Conservation (phyloP, 1,139 yeast species). For the Suhomyces chickasaworum region DNA sequence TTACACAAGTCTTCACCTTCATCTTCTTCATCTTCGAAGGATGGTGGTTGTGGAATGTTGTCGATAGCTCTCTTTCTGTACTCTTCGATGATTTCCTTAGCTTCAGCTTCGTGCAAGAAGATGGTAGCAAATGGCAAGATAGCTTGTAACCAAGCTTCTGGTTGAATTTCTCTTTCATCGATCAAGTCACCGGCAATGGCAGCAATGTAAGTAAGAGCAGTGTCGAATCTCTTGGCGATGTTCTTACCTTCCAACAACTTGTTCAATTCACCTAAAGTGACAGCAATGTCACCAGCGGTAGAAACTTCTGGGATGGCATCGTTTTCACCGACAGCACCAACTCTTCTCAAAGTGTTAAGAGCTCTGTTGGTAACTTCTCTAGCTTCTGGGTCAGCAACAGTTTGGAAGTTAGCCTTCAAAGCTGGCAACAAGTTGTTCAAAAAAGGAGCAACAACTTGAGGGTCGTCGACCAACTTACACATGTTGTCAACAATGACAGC, state of each 20-base stretch:
- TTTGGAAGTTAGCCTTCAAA: slow-evolving; percentile 87
- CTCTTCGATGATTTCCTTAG: slow-evolving; percentile 88
- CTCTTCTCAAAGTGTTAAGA: slow-evolving; percentile 95
- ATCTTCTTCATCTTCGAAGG: slow-evolving; percentile 98
- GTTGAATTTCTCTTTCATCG: slow-evolving; percentile 96
- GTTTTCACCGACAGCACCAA: slow-evolving; percentile 91
- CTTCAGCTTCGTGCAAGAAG: slow-evolving; percentile 90
- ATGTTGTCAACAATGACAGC: slow-evolving; percentile 99
- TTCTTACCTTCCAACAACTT: slow-evolving; percentile 70
- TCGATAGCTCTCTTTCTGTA: slow-evolving; percentile 96
- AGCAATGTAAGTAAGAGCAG: slow-evolving; percentile 80
- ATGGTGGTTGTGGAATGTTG: slow-evolving; percentile 95
- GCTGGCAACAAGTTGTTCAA: slow-evolving; percentile 94
- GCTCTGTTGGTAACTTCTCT: slow-evolving; percentile 98
- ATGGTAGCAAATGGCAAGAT: slow-evolving; percentile 93
- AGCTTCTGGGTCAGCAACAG: slow-evolving; percentile 99
- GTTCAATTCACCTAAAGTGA: slow-evolving; percentile 81
- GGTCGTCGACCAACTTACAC: slow-evolving; percentile 99
- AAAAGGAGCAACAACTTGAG: slow-evolving; percentile 99
- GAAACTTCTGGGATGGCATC: slow-evolving; percentile 95
- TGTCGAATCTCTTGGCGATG: slow-evolving; percentile 74
- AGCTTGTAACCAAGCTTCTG: slow-evolving; percentile 85
- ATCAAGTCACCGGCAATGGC: slow-evolving; percentile 98
- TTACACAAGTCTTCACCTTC: slow-evolving; percentile 99
- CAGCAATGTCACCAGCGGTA: slow-evolving; percentile 93